Conservation (phyloP, 2,329 filamentous ascomycete species). For the Fusarium cyanostomum region DNA sequence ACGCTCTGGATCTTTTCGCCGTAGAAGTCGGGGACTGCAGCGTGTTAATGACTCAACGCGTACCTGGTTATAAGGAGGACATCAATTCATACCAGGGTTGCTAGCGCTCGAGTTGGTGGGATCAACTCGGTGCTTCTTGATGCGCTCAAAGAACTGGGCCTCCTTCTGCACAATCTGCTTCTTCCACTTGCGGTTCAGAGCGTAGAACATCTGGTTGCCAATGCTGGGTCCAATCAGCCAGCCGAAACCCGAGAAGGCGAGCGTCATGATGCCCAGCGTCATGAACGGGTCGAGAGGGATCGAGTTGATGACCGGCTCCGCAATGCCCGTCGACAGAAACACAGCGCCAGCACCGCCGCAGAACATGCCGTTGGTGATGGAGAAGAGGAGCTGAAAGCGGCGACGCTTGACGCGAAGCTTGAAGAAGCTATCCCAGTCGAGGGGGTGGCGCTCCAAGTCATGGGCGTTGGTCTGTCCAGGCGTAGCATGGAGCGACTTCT, state of each 20-base stretch:
- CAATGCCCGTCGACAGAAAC: slow-evolving; percentile 74
- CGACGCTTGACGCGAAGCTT: slow-evolving; percentile 86
- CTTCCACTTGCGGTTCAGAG: slow-evolving; percentile 76
- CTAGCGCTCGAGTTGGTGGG: slow-evolving; percentile 87
- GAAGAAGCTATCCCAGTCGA: slow-evolving; percentile 95
- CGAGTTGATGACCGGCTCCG: slow-evolving; percentile 75
- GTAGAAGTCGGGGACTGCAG: slow-evolving; percentile 91
- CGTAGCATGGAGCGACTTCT: slow-evolving; percentile 34
- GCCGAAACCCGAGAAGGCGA: slow-evolving; percentile 80
- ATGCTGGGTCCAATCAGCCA: slow-evolving; percentile 89
- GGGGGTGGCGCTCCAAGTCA: slow-evolving; percentile 45
- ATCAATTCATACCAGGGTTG: slow-evolving; percentile 71
- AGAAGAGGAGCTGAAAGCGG: slow-evolving; percentile 83
- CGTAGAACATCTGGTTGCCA: slow-evolving; percentile 81
- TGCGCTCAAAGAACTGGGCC: slow-evolving; percentile 88
- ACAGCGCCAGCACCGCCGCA: slow-evolving; percentile 71
- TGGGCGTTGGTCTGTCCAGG: slow-evolving; percentile 22
- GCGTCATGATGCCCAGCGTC: slow-evolving; percentile 81
- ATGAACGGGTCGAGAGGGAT: slow-evolving; percentile 90
- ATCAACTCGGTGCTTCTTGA: slow-evolving; percentile 93
- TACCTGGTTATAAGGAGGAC: neutral
- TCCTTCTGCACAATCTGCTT: slow-evolving; percentile 87
- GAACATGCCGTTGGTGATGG: slow-evolving; percentile 69
- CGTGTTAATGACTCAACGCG: slow-evolving; percentile 29
- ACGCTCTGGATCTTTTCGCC: slow-evolving; percentile 98